These are phyloP conservation scores for Saturnispora silvae DNA, from an alignment of 805 yeast genomes.

Conservation along the genomic window DNA sequence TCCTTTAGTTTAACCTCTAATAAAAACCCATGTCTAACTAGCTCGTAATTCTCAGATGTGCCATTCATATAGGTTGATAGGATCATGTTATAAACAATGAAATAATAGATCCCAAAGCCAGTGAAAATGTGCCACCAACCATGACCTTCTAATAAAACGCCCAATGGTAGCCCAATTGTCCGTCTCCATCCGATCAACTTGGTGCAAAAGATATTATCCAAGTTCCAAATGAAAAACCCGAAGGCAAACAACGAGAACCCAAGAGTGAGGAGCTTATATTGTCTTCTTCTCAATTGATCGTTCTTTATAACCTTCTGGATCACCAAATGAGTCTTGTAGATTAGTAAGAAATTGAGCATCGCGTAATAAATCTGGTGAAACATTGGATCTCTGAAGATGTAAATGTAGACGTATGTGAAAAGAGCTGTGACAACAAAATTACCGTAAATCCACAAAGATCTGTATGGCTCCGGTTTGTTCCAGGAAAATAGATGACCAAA, in stretches of 20 bases:
- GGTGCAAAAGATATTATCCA: constrained; percentile 73
- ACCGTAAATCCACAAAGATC: constrained; percentile 18
- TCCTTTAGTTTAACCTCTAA: constrained; percentile 30
- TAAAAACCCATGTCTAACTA: constrained; percentile 48
- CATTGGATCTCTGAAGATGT: constrained; percentile 65
- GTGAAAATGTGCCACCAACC: constrained; percentile 97
- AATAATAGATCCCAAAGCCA: constrained; percentile 80
- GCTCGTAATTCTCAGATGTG: constrained; percentile 41
- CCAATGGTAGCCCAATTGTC: constrained; percentile 67
- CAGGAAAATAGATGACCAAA: constrained; percentile 34
- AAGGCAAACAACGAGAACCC: constrained; percentile 38
- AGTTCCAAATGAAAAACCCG: constrained; percentile 82
- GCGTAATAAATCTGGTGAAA: constrained; percentile 87
- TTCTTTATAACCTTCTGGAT: constrained; percentile 18
- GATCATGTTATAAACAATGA: constrained; percentile 69
- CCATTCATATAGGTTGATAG: constrained; percentile 57
- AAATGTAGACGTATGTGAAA: constrained; percentile 61
- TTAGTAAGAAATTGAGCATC: constrained; percentile 59
- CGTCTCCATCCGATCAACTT: constrained; percentile 51
- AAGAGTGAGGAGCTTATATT: constrained; percentile 20
- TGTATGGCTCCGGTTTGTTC: constrained; percentile 16
- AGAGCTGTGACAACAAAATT: constrained; percentile 27
- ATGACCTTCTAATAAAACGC: constrained; percentile 80
- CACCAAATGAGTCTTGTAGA: constrained; percentile 38
- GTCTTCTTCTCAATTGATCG: constrained; percentile 13